These are phyloP conservation scores for Centella asiatica DNA, from an alignment of 129 eudicot genomes.

Conservation along the genomic window DNA sequence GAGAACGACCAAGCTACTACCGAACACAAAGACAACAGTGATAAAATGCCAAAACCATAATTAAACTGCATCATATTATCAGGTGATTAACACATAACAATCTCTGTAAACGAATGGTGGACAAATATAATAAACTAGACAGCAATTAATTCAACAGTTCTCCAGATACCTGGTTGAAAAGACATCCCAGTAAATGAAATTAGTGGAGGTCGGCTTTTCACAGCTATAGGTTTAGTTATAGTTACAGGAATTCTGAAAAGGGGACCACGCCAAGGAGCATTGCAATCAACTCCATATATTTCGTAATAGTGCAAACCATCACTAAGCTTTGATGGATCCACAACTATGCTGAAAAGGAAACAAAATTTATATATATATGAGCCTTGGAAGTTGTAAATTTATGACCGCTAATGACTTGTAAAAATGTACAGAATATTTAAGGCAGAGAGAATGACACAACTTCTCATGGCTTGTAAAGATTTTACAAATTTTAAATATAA, in stretches of 20 bases:
- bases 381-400: background rate
- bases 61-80: too few relatives aligned
- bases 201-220: constrained; percentile 60
- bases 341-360: constrained; percentile 59
- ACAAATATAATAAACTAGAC: too few relatives aligned
- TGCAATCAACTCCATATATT: constrained; percentile 77
- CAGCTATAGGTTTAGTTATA: constrained; percentile 69
- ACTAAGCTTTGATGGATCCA: constrained; percentile 72
- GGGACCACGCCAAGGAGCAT: constrained; percentile 99
- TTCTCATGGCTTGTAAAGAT: background rate
- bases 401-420: background rate
- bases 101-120: background rate
- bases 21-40: background rate
- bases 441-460: background rate
- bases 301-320: constrained; percentile 90
- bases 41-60: background rate
- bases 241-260: constrained; percentile 93
- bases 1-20: background rate
- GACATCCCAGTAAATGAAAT: constrained; percentile 59
- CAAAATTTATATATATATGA: background rate
- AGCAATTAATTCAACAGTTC: background rate
- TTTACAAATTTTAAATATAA: background rate
- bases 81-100: too few relatives aligned
- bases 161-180: constrained; percentile 61
- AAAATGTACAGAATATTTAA: background rate